Conservation (phyloP, 2,329 filamentous ascomycete genomes). For the Aspergillus novoparasiticus region DNA sequence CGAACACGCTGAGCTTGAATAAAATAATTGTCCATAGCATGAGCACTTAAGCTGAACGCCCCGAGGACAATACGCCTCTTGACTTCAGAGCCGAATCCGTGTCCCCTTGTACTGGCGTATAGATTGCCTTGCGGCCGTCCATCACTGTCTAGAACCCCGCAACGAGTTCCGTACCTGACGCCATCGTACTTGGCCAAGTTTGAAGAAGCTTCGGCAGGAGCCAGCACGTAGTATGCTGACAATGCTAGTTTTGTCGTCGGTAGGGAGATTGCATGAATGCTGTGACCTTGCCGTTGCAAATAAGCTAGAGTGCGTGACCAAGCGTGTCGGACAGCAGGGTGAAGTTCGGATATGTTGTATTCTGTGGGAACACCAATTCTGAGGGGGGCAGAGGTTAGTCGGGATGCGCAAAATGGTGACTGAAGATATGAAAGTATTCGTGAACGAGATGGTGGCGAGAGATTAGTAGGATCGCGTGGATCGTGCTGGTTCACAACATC, state of each 20-base stretch:
- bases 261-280: conserved; percentile 74
- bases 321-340: conserved; percentile 65
- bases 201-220: conserved; percentile 90
- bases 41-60: conserved; percentile 84
- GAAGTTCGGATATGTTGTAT: conserved; percentile 85
- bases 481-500: conserved; percentile 64
- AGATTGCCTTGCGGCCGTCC: conserved; percentile 58
- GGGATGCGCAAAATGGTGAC: conserved; percentile 22
- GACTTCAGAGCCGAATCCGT: conserved; percentile 81
- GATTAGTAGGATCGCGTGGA: conserved; percentile 71
- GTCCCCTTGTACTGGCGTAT: conserved; percentile 74
- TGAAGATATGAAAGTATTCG: conserved; percentile 51
- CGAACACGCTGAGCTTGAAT: conserved; percentile 88
- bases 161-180: conserved; percentile 78
- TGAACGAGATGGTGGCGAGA: conserved; percentile 59
- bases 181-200: conserved; percentile 98
- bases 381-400: conserved; percentile 35
- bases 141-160: conserved; percentile 51
- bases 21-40: conserved; percentile 95
- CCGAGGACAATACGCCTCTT: conserved; percentile 84
- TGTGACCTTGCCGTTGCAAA: conserved; percentile 68
- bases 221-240: conserved; percentile 92
- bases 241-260: conserved; percentile 83
- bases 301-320: conserved; percentile 67
- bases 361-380: conserved; percentile 67